phyloP scores from a whole-genome alignment of 2,329 filamentous ascomycete species.

The Fusarium protoensiforme region DNA sequence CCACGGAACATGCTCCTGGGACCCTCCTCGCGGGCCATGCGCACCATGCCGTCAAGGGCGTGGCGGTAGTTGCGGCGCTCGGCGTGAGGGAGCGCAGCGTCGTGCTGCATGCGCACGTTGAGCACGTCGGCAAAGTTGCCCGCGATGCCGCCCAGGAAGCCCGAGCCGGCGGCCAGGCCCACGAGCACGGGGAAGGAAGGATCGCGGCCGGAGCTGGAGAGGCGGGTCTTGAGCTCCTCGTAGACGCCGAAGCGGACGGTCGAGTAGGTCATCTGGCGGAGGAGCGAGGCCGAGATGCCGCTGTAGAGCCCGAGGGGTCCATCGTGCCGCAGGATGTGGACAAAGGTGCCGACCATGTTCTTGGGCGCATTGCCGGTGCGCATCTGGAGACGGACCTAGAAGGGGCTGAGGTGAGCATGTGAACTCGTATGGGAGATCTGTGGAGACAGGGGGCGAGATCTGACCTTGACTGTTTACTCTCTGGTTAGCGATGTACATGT shows the following conservation, averaged over 20 bases:
- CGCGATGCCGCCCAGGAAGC: conserved; percentile 87
- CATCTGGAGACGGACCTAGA: conserved; percentile 86
- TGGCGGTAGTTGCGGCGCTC: conserved; percentile 90
- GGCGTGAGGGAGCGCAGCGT: conserved; percentile 76
- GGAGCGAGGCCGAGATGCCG: conserved; percentile 90
- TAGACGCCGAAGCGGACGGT: conserved; percentile 97
- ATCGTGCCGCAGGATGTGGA: conserved; percentile 80
- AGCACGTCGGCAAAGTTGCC: conserved; percentile 96
- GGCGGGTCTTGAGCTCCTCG: conserved; percentile 84
- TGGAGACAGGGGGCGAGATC: not conserved
- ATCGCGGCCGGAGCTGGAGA: conserved; percentile 54
- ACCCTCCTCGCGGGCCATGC: conserved; percentile 91
- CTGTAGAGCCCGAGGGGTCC: conserved; percentile 86
- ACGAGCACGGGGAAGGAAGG: conserved; percentile 83
- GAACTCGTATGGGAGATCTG: not conserved
- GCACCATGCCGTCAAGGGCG: conserved; percentile 84
- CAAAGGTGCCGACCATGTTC: conserved; percentile 87
- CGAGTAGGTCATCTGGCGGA: conserved; percentile 95
- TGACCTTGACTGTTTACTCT: conserved; percentile 63
- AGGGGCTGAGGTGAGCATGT: conserved; percentile 28
- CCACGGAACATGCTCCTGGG: conserved; percentile 81
- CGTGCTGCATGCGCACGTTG: conserved; percentile 99
- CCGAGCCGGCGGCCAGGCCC: conserved; percentile 83
- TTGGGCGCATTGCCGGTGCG: conserved; percentile 79
- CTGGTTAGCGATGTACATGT: not conserved